Conservation (phyloP, 106 monocot genomes). For the Iris macrosiphon region DNA sequence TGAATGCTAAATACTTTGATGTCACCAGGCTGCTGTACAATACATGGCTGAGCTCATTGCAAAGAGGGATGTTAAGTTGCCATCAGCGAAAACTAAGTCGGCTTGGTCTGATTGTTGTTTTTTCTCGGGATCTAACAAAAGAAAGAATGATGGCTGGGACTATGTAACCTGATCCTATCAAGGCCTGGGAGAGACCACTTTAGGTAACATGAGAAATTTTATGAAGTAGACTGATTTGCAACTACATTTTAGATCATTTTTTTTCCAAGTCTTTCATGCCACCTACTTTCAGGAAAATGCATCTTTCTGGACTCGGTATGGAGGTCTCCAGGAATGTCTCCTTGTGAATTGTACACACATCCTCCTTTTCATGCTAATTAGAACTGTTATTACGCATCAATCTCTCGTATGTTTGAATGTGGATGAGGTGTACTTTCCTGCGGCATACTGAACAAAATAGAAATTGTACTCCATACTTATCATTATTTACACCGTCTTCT, state of each 20-base stretch:
- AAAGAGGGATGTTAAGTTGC: constrained; percentile 30
- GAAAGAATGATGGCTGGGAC: constrained; percentile 39
- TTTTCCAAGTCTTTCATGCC: constrained; percentile 1
- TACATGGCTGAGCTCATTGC: constrained; percentile 54
- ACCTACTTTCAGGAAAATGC: constrained; percentile 4
- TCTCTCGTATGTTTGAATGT: constrained; percentile 10
- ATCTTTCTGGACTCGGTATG: neutral
- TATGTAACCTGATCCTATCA: constrained; percentile 13
- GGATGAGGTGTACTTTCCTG: constrained; percentile 9
- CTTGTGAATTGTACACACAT: neutral
- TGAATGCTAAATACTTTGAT: no score
- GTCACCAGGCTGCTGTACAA: constrained; percentile 47
- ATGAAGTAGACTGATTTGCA: neutral
- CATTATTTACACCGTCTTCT: constrained; percentile 11
- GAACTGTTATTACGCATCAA: constrained; percentile 13
- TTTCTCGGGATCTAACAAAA: constrained; percentile 53
- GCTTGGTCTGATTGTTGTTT: constrained; percentile 55
- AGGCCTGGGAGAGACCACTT: neutral
- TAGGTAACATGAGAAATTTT: neutral
- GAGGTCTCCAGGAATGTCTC: neutral
- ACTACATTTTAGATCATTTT: neutral
- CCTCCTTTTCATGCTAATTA: constrained; percentile 6
- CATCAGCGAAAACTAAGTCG: constrained; percentile 36
- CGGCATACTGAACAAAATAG: no score
- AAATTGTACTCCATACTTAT: constrained; percentile 3